These are phyloP conservation scores for Sugiyamaella floridensis DNA, from an alignment of 805 yeast species.

Conservation along the genomic window DNA sequence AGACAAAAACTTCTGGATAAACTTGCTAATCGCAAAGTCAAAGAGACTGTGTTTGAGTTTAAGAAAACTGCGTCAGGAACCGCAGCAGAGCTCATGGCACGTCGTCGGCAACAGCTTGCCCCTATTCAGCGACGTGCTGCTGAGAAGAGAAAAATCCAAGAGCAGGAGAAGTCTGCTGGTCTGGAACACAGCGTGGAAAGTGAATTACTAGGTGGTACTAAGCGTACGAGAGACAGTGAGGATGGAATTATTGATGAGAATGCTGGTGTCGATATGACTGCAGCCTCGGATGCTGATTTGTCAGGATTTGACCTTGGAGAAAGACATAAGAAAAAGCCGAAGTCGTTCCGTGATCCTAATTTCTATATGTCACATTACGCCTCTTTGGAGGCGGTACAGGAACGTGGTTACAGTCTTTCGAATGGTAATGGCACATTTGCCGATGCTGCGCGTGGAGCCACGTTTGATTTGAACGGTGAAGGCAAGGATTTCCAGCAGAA, in stretches of 20 bases:
- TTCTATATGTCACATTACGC: constrained; percentile 87
- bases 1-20: constrained; percentile 65
- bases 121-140: constrained; percentile 75
- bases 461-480: constrained; percentile 75
- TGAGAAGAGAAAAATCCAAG: constrained; percentile 34
- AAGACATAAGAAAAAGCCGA: constrained; percentile 35
- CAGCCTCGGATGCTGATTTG: constrained; percentile 11
- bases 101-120: constrained; percentile 79
- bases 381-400: constrained; percentile 71
- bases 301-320: constrained; percentile 38
- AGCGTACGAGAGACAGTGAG: not conserved
- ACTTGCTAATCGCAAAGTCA: constrained; percentile 58
- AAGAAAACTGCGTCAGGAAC: constrained; percentile 37
- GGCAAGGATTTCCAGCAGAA: constrained; percentile 64
- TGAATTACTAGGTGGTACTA: constrained; percentile 1
- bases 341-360: constrained; percentile 65
- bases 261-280: constrained; percentile 34
- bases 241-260: constrained; percentile 24
- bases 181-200: constrained; percentile 3
- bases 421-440: constrained; percentile 53
- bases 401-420: constrained; percentile 54
- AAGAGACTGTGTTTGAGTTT: constrained; percentile 94
- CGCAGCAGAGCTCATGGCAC: constrained; percentile 75
- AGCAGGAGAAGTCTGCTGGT: constrained; percentile 12
- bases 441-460: constrained; percentile 75